Conservation (phyloP, 768 basidiomycete genomes). For the Mycena leptocephala region DNA sequence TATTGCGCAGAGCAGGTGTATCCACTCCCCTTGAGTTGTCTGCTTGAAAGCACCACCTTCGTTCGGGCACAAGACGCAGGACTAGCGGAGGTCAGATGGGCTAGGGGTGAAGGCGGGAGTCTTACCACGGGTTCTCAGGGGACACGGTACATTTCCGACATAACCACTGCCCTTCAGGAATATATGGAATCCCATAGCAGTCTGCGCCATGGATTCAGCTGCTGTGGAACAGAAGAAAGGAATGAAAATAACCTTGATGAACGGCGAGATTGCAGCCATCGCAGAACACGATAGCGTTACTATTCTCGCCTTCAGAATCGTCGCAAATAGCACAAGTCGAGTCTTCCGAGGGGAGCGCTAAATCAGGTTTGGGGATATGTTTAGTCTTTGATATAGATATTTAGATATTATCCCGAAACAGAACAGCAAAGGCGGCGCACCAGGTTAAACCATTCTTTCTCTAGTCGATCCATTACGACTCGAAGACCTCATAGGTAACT, state of each 20-base stretch:
- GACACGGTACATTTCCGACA: slow-evolving; percentile 99
- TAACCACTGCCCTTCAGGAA: slow-evolving; percentile 99
- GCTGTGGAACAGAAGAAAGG: background rate
- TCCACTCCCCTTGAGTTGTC: slow-evolving; percentile 93
- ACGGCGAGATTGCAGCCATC: slow-evolving; percentile 99
- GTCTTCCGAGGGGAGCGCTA: slow-evolving; percentile 93
- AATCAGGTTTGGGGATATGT: slow-evolving; percentile 91
- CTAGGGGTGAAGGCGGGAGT: slow-evolving; percentile 16
- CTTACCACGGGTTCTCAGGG: slow-evolving; percentile 96
- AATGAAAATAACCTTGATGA: slow-evolving; percentile 87
- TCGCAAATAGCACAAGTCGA: slow-evolving; percentile 98
- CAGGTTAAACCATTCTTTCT: slow-evolving; percentile 99
- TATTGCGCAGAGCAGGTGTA: slow-evolving; percentile 96
- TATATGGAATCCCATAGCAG: slow-evolving; percentile 99
- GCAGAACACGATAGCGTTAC: slow-evolving; percentile 99
- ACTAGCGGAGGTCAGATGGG: slow-evolving; percentile 59
- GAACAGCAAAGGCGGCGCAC: slow-evolving; percentile 61
- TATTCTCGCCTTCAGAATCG: slow-evolving; percentile 98
- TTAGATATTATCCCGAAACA: background rate
- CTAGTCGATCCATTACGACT: slow-evolving; percentile 97
- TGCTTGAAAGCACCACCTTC: slow-evolving; percentile 99
- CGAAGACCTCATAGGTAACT: slow-evolving; percentile 90
- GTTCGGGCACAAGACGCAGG: slow-evolving; percentile 95
- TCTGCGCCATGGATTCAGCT: slow-evolving; percentile 63
- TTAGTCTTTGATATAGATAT: slow-evolving; percentile 78